Evolutionary conservation across 2,329 filamentous ascomycete genomes (phyloP).

Genomic region (Verticillium nubilum): DNA sequence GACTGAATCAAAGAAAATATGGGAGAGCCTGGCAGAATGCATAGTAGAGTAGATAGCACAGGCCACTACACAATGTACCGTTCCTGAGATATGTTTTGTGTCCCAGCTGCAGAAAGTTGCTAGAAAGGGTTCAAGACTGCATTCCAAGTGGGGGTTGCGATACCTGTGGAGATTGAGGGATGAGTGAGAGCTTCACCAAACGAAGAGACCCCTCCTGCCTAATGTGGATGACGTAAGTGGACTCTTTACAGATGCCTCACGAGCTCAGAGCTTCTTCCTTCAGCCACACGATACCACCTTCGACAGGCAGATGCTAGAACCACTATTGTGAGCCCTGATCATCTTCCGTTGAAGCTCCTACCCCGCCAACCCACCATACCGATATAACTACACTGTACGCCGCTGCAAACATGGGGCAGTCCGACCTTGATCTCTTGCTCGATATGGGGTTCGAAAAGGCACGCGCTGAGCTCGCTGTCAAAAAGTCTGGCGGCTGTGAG

Average conservation of each 20-base stretch:
- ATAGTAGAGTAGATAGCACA: no score
- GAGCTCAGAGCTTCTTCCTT: not conserved
- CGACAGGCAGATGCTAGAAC: not conserved
- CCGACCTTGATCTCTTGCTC: constrained; percentile 55
- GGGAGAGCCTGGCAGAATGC: no score
- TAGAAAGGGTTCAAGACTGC: no score
- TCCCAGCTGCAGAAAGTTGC: no score
- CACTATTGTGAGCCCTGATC: not conserved
- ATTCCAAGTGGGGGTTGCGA: no score
- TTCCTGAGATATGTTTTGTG: no score
- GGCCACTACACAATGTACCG: no score
- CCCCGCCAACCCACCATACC: not conserved
- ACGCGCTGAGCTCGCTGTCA: constrained; percentile 76
- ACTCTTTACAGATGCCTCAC: not conserved
- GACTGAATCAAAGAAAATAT: no score
- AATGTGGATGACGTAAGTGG: not conserved
- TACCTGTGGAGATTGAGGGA: no score
- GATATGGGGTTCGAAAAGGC: constrained; percentile 80
- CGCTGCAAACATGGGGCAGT: constrained; percentile 43
- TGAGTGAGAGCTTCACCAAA: no score
- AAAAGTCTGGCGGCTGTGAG: constrained; percentile 75
- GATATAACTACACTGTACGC: not conserved
- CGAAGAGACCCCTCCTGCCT: not conserved
- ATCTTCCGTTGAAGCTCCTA: not conserved
- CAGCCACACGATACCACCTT: not conserved